phyloP scores from a whole-genome alignment of 2,329 filamentous ascomycete species.

The Westerdykella ornata region DNA sequence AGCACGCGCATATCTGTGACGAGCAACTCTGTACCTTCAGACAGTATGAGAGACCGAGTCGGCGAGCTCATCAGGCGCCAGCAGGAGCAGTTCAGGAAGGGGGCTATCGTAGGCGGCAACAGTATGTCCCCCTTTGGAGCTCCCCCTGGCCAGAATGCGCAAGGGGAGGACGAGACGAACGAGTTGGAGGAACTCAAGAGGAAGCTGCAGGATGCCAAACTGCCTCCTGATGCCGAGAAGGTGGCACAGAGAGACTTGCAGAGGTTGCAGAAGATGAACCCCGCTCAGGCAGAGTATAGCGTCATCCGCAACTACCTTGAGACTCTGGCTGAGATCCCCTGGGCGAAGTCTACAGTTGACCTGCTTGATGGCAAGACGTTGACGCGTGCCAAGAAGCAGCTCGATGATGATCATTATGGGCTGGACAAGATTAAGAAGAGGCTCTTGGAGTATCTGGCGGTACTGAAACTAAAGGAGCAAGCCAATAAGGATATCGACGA shows the following conservation, averaged over 20 bases:
- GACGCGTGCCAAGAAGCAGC: constrained; percentile 71
- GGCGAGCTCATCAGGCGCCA: constrained; percentile 41
- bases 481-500: constrained; percentile 77
- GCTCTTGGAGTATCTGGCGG: constrained; percentile 87
- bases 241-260: constrained; percentile 86
- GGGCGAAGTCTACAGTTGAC: constrained; percentile 78
- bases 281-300: constrained; percentile 91
- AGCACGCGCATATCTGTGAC: constrained; percentile 80
- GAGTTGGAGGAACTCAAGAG: constrained; percentile 90
- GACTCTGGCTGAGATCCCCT: constrained; percentile 88
- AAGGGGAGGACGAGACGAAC: constrained; percentile 70
- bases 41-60: constrained; percentile 36
- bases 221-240: constrained; percentile 79
- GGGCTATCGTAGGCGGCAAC: constrained; percentile 24
- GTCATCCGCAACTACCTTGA: constrained; percentile 91
- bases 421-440: constrained; percentile 97
- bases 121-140: constrained; percentile 36
- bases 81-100: constrained; percentile 38
- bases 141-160: constrained; percentile 46
- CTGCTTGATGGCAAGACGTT: constrained; percentile 76
- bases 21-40: constrained; percentile 52
- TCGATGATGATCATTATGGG: constrained; percentile 94
- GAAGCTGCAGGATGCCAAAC: constrained; percentile 70
- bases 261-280: constrained; percentile 88
- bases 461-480: constrained; percentile 89